Conservation (phyloP, 768 basidiomycete genomes). For the Hortiboletus campestris region DNA sequence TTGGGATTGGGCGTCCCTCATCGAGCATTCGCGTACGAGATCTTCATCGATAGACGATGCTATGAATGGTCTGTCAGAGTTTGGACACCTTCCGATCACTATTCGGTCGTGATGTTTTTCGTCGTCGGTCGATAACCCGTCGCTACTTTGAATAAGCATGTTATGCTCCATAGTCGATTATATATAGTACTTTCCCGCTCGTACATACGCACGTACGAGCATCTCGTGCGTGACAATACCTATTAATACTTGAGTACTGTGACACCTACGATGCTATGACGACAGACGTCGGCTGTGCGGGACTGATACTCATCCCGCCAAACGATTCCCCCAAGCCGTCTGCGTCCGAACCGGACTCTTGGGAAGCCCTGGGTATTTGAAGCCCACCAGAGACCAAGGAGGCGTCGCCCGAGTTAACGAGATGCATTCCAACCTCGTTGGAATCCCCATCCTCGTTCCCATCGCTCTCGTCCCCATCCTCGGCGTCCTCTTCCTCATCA, state of each 20-base stretch:
- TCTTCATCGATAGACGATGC: not conserved
- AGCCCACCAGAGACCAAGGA: slow-evolving; percentile 14
- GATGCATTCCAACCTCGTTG: not conserved
- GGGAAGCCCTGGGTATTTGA: slow-evolving; percentile 20
- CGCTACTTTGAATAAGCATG: not conserved
- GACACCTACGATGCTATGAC: slow-evolving; percentile 13
- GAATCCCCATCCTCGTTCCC: not conserved
- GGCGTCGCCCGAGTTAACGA: slow-evolving; percentile 3
- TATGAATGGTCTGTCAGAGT: slow-evolving; percentile 10
- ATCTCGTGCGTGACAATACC: no score
- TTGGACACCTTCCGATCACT: slow-evolving; percentile 16
- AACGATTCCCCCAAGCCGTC: slow-evolving; percentile 64
- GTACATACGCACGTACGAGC: no score
- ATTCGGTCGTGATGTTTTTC: slow-evolving; percentile 18
- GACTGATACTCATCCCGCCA: slow-evolving; percentile 85
- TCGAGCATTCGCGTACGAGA: not conserved
- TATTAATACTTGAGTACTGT: not conserved
- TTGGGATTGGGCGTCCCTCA: slow-evolving; percentile 24
- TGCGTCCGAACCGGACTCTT: slow-evolving; percentile 35
- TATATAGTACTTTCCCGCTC: not conserved
- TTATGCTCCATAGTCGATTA: not conserved
- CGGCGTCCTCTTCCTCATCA: slow-evolving; percentile 57
- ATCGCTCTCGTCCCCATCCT: slow-evolving; percentile 37
- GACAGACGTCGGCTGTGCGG: slow-evolving; percentile 35
- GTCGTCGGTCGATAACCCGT: not conserved